A percentile compares a stretch with the other conserved stretches of the same genome.
Evolutionary conservation across 1,284 basidiomycete species (phyloP).

Genomic region (Cutaneotrichosporon sp.): DNA sequence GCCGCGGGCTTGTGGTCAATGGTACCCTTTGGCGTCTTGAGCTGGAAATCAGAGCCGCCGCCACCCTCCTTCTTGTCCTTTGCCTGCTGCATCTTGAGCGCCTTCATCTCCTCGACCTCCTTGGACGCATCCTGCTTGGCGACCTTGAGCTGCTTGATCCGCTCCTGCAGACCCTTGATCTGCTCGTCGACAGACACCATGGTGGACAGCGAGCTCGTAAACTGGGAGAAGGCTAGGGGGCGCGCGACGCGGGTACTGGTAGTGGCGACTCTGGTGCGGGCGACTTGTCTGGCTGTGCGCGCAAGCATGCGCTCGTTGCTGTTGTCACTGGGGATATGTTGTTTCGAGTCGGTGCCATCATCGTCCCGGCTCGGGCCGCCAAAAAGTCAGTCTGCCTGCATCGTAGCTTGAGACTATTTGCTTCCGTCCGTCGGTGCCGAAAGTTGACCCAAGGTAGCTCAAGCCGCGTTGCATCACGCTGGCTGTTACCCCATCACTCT

Average conservation of each 20-base stretch:
- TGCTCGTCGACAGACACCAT: slow-evolving; percentile 24
- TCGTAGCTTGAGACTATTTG: slow-evolving; percentile 4
- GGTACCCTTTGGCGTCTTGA: slow-evolving; percentile 65
- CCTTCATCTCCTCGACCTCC: slow-evolving; percentile 46
- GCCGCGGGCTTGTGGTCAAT: slow-evolving; percentile 93
- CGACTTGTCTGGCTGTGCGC: slow-evolving; percentile 5
- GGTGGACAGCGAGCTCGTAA: not conserved
- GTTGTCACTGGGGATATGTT: not conserved
- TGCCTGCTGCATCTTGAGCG: slow-evolving; percentile 35
- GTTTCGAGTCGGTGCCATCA: not conserved
- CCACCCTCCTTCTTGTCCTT: slow-evolving; percentile 51
- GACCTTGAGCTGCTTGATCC: slow-evolving; percentile 45
- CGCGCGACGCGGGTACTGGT: not conserved
- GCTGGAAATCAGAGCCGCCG: slow-evolving; percentile 26
- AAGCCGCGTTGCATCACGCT: not conserved
- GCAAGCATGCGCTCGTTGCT: slow-evolving; percentile 13
- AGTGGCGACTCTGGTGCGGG: not conserved
- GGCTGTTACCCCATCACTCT: not conserved
- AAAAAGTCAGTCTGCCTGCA: slow-evolving; percentile 10
- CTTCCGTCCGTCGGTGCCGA: slow-evolving; percentile 6
- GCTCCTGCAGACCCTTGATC: slow-evolving; percentile 41
- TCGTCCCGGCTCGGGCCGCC: not conserved
- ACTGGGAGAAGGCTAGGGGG: not conserved
- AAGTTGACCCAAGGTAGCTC: not conserved
- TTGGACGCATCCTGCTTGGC: slow-evolving; percentile 43